phyloP scores from a whole-genome alignment of 176 grass and related monocot species.

The Themeda triandra region DNA sequence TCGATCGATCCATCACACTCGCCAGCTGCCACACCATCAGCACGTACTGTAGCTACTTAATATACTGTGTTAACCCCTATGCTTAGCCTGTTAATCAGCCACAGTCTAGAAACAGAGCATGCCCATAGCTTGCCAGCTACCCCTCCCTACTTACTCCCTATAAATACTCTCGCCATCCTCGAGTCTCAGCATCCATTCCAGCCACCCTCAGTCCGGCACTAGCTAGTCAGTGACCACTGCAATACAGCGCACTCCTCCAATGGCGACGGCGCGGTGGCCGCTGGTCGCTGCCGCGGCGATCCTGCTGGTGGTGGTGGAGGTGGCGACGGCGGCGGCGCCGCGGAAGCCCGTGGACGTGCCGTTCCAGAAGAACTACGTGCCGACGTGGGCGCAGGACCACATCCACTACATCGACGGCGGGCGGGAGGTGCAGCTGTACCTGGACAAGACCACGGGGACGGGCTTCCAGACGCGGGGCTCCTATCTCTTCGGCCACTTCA shows the following conservation, averaged over 20 bases:
- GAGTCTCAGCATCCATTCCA: background rate
- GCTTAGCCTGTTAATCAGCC: background rate
- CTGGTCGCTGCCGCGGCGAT: background rate
- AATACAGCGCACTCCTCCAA: no score
- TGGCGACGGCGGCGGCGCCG: conserved; percentile 20
- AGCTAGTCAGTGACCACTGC: background rate
- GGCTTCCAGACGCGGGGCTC: conserved; percentile 78
- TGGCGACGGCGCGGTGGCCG: background rate
- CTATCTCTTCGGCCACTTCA: conserved; percentile 85
- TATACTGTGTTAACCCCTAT: background rate
- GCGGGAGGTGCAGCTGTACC: conserved; percentile 58
- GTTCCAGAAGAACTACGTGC: conserved; percentile 73
- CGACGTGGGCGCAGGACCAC: conserved; percentile 80
- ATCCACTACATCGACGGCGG: conserved; percentile 66
- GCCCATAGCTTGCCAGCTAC: background rate
- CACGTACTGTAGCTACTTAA: background rate
- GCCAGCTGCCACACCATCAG: background rate
- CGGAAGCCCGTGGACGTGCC: conserved; percentile 66
- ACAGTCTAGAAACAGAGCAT: background rate
- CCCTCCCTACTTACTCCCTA: background rate
- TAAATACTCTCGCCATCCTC: background rate
- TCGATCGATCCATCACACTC: background rate
- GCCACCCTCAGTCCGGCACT: background rate
- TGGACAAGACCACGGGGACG: conserved; percentile 63
- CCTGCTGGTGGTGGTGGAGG: background rate